Percentiles rank a stretch among this genome's conserved stretches.
These are phyloP conservation scores for Mitragyna speciosa DNA, from an alignment of 257 asterid species.

Conservation along the genomic window DNA sequence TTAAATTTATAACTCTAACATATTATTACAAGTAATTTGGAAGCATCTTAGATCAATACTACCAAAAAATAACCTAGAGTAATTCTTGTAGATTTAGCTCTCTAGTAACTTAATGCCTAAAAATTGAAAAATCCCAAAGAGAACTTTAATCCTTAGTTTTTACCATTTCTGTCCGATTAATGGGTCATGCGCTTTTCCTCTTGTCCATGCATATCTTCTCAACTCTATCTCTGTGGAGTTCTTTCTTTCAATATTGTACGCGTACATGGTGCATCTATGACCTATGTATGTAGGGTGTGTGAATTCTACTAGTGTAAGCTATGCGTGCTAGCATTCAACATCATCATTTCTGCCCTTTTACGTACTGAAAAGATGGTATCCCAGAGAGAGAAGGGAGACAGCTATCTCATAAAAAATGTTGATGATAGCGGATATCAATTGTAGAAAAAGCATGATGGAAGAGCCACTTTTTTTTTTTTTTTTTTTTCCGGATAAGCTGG, in stretches of 20 bases:
- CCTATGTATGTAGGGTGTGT: background rate
- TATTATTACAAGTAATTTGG: background rate
- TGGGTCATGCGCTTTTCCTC: constrained; percentile 9
- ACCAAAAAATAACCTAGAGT: background rate
- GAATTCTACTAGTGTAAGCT: background rate
- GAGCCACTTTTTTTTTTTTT: constrained; percentile 9
- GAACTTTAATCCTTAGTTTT: background rate
- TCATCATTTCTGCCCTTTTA: background rate
- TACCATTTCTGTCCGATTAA: background rate
- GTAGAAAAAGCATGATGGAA: background rate
- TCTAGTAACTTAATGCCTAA: background rate
- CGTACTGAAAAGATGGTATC: constrained; percentile 1
- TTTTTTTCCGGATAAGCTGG: too few relatives aligned
- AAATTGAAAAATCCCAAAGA: background rate
- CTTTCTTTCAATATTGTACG: background rate
- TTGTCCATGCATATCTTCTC: constrained; percentile 5
- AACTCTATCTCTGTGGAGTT: background rate
- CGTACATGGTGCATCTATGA: background rate
- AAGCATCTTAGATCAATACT: background rate
- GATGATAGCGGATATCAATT: background rate
- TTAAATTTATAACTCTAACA: too few relatives aligned
- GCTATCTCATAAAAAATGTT: background rate
- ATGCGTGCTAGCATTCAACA: background rate
- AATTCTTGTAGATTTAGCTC: background rate
- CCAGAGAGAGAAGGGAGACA: background rate